Evolutionary conservation across 495 filamentous ascomycete species (phyloP), one percentile per base, ranked within the genome.

Genomic region (Penicillium desertorum): DNA sequence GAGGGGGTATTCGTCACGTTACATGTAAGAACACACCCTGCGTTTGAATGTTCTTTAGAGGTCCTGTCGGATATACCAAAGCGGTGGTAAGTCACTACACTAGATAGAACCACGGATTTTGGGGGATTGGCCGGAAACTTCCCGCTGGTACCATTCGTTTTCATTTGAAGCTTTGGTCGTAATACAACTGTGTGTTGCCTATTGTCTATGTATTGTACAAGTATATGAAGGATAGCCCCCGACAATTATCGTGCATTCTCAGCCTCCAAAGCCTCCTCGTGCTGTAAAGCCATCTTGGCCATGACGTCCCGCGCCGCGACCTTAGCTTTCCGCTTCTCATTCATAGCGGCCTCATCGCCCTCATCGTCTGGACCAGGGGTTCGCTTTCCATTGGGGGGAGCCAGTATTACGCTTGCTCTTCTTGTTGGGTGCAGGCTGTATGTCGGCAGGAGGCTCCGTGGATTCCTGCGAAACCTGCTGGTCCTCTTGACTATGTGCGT

Each of bases 231-330:
- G 12, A 44, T 19, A 27, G 12, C 8, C 11, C 2, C 27, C 8
- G 1, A 10, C 30, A 10, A 25, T 57, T 23, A 74, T 51, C 64
- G 66, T 5, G 60, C 19, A 17, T 68, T 61, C 5, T 70, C 69
- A 1, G 65, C 72, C 48, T 72, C 73, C 73, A 76, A 77, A n/a
- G 68, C 69, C 52, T 78, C 75, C 56, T 79, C 76, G 5, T 73
- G 73, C 58, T 77, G 68, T 70, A 79, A 74, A 27, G 73, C 75
- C 41, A 71, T 54, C 36, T 66, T 69, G 25, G 64, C 73, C 68
- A 77, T 65, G 23, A 57, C 58, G 57, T 79, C 74, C 49, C 74
- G 65, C 53, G 66, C 66, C 47, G 71, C 69, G 44, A 73, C 60
- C 59, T 68, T 73, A 22, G 73, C 70, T 48, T 71, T 76, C 37